Percentiles rank a stretch among this genome's conserved stretches.
These are phyloP conservation scores for Aspergillus puulaauensis DNA, from an alignment of 2,329 filamentous ascomycete genomes.

Conservation along the genomic window DNA sequence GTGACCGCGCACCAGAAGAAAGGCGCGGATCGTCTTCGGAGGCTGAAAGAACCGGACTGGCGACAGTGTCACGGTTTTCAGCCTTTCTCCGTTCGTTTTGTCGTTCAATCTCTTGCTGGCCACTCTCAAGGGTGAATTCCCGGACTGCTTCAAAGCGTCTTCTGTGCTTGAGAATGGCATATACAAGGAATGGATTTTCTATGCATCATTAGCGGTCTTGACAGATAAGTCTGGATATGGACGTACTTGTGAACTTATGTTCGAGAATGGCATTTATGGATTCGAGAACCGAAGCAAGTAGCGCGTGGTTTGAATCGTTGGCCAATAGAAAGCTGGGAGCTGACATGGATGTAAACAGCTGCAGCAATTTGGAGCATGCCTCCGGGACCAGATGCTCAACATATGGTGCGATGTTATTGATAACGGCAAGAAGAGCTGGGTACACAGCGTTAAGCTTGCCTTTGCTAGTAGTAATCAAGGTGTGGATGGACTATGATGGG, in stretches of 20 bases:
- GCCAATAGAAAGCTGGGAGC: constrained; percentile 87
- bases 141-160: constrained; percentile 83
- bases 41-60: constrained; percentile 37
- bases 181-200: constrained; percentile 81
- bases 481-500: constrained; percentile 73
- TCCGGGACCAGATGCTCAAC: constrained; percentile 72
- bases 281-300: constrained; percentile 80
- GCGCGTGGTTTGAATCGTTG: constrained; percentile 83
- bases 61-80: constrained; percentile 38
- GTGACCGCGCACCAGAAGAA: constrained; percentile 54
- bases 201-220: constrained; percentile 22
- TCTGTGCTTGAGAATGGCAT: constrained; percentile 73
- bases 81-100: constrained; percentile 71
- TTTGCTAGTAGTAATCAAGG: constrained; percentile 85
- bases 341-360: constrained; percentile 89
- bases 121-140: constrained; percentile 86
- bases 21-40: constrained; percentile 41
- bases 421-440: constrained; percentile 83
- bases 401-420: constrained; percentile 90
- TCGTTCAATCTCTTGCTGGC: constrained; percentile 85
- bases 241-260: constrained; percentile 75
- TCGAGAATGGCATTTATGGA: constrained; percentile 88
- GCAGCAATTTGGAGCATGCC: constrained; percentile 78
- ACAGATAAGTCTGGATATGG: not conserved
- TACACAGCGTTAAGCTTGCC: constrained; percentile 89